Conservation (phyloP, 306 rosid species). For the Quercus variabilis region DNA sequence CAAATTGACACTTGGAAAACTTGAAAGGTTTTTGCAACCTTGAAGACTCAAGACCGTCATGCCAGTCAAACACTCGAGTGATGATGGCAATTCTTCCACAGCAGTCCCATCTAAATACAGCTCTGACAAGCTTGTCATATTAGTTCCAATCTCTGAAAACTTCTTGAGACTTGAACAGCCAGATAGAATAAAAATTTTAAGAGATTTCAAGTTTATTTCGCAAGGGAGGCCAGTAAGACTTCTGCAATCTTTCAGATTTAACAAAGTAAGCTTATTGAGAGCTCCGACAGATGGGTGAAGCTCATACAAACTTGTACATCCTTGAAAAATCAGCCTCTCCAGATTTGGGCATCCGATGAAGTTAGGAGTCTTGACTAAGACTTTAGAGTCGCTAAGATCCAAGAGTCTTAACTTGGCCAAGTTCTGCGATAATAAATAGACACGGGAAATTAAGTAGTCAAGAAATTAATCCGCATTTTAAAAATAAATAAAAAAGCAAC, state of each 20-base stretch:
- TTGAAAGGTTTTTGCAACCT: constrained; percentile 9
- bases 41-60: background rate
- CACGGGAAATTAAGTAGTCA: background rate
- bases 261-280: constrained; percentile 5
- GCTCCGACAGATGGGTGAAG: constrained; percentile 14
- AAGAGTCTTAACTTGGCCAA: constrained; percentile 17
- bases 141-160: constrained; percentile 18
- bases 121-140: background rate
- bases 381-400: constrained; percentile 17
- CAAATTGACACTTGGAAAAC: background rate
- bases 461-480: background rate
- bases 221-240: background rate
- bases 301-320: constrained; percentile 5
- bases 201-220: constrained; percentile 15
- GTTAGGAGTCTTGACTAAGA: constrained; percentile 9
- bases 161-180: constrained; percentile 3
- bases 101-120: background rate
- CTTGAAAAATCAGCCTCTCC: constrained; percentile 18
- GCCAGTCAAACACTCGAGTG: background rate
- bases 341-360: constrained; percentile 9
- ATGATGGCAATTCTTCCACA: background rate
- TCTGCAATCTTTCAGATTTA: constrained; percentile 17
- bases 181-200: constrained; percentile 10
- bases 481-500: background rate
- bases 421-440: background rate